phyloP scores from a whole-genome alignment of 805 yeast genomes.

The Saturnispora kantuleensis region DNA sequence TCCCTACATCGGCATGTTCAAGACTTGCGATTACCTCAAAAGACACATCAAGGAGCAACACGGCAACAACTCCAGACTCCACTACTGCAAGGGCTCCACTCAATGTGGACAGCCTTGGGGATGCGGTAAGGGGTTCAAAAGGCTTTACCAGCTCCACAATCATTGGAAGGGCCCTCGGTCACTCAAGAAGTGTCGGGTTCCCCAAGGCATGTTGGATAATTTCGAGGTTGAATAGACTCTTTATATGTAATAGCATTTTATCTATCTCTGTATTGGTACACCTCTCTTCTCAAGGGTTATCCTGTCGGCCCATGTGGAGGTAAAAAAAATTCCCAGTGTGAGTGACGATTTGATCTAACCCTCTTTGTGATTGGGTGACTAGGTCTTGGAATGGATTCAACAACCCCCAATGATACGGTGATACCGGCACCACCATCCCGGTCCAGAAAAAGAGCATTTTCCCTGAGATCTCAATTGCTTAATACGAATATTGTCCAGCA shows the following conservation, averaged over 20 bases:
- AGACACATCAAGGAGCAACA: constrained; percentile 26
- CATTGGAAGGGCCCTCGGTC: constrained; percentile 28
- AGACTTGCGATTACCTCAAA: constrained; percentile 23
- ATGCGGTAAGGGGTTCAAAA: constrained; percentile 23
- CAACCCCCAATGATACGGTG: not conserved
- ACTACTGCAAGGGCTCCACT: constrained; percentile 20
- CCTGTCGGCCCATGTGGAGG: too few relatives aligned
- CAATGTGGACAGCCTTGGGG: constrained; percentile 22
- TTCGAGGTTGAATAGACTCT: not conserved
- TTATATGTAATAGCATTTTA: too few relatives aligned
- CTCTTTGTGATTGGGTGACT: too few relatives aligned
- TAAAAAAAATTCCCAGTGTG: too few relatives aligned
- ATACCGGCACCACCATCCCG: constrained; percentile 18
- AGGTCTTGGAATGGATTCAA: not conserved
- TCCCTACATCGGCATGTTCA: constrained; percentile 23
- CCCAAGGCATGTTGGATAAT: constrained; percentile 7
- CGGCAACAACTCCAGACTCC: constrained; percentile 17
- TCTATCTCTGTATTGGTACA: too few relatives aligned
- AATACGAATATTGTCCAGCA: constrained; percentile 30
- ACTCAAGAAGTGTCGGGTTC: constrained; percentile 24
- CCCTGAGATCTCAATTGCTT: constrained; percentile 57
- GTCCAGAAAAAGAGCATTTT: constrained; percentile 52
- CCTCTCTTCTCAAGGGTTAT: too few relatives aligned
- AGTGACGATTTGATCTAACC: too few relatives aligned
- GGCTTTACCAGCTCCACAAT: constrained; percentile 27